phyloP scores from a whole-genome alignment of 108 stramenopile species.

The Nitzschia putrida region DNA sequence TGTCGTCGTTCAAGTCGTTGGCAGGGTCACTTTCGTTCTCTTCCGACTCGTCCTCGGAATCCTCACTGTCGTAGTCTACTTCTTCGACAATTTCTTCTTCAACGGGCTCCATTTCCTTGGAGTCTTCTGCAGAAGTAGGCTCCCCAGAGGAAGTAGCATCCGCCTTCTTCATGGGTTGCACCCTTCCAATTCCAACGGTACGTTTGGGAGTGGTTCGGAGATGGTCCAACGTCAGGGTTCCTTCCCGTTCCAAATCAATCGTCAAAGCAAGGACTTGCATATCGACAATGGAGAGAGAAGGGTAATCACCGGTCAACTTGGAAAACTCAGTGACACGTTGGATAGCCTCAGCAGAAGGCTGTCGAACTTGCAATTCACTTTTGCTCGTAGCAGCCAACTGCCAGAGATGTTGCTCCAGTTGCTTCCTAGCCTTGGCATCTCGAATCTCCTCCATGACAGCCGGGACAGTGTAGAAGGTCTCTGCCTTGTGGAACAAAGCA shows the following conservation, averaged over 20 bases:
- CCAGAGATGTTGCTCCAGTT: slow-evolving; percentile 37
- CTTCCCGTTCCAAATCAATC: slow-evolving; percentile 87
- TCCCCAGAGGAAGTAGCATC: slow-evolving; percentile 12
- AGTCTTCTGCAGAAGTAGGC: slow-evolving; percentile 1
- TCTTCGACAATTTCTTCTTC: slow-evolving; percentile 58
- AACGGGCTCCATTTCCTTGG: slow-evolving; percentile 1
- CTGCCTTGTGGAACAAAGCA: slow-evolving; percentile 39
- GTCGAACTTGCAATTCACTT: slow-evolving; percentile 40
- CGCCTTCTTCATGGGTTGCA: slow-evolving; percentile 16
- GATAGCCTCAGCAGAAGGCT: slow-evolving; percentile 58
- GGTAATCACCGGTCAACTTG: slow-evolving; percentile 92
- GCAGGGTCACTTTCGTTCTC: slow-evolving; percentile 15
- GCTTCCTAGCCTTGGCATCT: slow-evolving; percentile 68
- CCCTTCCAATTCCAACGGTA: slow-evolving; percentile 57
- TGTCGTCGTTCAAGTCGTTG: not conserved
- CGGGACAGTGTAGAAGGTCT: slow-evolving; percentile 67
- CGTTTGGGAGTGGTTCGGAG: slow-evolving; percentile 77
- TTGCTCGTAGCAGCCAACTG: slow-evolving; percentile 5
- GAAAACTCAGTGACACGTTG: slow-evolving; percentile 77
- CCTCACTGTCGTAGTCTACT: slow-evolving; percentile 43
- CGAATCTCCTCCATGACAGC: slow-evolving; percentile 76
- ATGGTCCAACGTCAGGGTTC: slow-evolving; percentile 48
- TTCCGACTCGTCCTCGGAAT: slow-evolving; percentile 24
- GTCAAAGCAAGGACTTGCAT: slow-evolving; percentile 89
- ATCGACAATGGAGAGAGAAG: slow-evolving; percentile 79